Conservation (phyloP, 345 rosid genomes). For the Carallia brachiata region DNA sequence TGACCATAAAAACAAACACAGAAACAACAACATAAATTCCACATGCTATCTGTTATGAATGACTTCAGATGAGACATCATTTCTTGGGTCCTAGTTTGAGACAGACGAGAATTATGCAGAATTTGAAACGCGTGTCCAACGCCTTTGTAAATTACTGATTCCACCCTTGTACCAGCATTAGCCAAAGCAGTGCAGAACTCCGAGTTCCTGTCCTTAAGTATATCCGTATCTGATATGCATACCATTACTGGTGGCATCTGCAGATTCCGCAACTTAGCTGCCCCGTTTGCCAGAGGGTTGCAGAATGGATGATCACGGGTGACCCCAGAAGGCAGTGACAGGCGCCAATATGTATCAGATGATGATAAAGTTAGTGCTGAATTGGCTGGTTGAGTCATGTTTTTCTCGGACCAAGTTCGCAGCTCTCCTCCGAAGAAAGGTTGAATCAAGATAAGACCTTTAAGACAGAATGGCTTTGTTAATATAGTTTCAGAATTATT, state of each 20-base stretch:
- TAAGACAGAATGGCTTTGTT: conserved; percentile 14
- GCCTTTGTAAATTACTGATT: conserved; percentile 51
- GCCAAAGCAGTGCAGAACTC: conserved; percentile 53
- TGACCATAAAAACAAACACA: neutral
- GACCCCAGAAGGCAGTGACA: conserved; percentile 23
- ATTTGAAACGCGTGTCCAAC: conserved; percentile 80
- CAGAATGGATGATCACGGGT: conserved; percentile 31
- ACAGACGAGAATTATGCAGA: conserved; percentile 38
- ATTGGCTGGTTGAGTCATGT: conserved; percentile 14
- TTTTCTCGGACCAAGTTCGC: conserved; percentile 21
- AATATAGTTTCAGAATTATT: neutral
- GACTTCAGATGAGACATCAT: conserved; percentile 55
- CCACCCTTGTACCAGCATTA: conserved; percentile 52
- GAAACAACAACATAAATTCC: neutral
- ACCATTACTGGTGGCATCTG: conserved; percentile 15
- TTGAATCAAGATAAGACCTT: conserved; percentile 28
- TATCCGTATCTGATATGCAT: conserved; percentile 40
- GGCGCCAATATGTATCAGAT: conserved; percentile 27
- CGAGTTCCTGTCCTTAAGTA: conserved; percentile 56
- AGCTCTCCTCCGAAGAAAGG: conserved; percentile 30
- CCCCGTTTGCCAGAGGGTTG: conserved; percentile 23
- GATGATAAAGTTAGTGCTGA: conserved; percentile 26
- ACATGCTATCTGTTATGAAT: conserved; percentile 38
- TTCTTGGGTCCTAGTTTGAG: conserved; percentile 51
- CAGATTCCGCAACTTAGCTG: conserved; percentile 7